These are phyloP conservation scores for Filobasidium uniguttulatum DNA, from an alignment of 1,284 basidiomycete species.

Conservation along the genomic window DNA sequence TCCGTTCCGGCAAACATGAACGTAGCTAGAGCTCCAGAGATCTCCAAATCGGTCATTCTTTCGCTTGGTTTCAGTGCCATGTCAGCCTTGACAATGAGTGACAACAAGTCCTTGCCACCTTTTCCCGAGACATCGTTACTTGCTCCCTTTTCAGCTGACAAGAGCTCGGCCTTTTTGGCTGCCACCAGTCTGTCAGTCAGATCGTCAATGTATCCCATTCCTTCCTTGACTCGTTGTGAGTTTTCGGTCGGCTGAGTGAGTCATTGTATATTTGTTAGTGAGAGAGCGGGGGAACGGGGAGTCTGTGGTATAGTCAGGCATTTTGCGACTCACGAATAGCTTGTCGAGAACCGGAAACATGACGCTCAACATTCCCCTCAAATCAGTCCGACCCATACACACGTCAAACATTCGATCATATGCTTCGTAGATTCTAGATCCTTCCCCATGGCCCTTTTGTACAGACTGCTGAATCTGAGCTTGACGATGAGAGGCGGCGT, in stretches of 20 bases:
- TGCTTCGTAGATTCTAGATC: conserved; percentile 17
- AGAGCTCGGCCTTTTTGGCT: conserved; percentile 16
- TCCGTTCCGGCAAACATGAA: conserved; percentile 24
- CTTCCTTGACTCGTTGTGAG: conserved; percentile 14
- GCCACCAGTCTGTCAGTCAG: conserved; percentile 15
- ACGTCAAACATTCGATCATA: conserved; percentile 20
- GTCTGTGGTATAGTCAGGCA: too few relatives aligned
- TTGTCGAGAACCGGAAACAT: conserved; percentile 16
- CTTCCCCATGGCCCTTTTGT: too few relatives aligned
- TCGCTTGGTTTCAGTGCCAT: conserved; percentile 16
- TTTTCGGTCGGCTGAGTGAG: conserved; percentile 18
- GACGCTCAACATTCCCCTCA: conserved; percentile 14
- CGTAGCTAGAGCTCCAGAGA: conserved; percentile 21
- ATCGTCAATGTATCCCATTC: conserved; percentile 19
- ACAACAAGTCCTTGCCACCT: conserved; percentile 18
- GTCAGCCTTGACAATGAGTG: conserved; percentile 20
- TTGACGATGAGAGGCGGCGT: too few relatives aligned
- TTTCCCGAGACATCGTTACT: background rate
- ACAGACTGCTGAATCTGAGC: too few relatives aligned
- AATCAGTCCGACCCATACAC: conserved; percentile 9
- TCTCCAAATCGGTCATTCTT: conserved; percentile 19
- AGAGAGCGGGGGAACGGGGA: background rate
- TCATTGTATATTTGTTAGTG: background rate
- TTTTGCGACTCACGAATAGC: conserved; percentile 15
- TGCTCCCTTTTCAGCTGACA: conserved; percentile 14